These are phyloP conservation scores for Cokeromyces recurvatus DNA, from an alignment of 371 early-diverging fungal species.

Conservation along the genomic window DNA sequence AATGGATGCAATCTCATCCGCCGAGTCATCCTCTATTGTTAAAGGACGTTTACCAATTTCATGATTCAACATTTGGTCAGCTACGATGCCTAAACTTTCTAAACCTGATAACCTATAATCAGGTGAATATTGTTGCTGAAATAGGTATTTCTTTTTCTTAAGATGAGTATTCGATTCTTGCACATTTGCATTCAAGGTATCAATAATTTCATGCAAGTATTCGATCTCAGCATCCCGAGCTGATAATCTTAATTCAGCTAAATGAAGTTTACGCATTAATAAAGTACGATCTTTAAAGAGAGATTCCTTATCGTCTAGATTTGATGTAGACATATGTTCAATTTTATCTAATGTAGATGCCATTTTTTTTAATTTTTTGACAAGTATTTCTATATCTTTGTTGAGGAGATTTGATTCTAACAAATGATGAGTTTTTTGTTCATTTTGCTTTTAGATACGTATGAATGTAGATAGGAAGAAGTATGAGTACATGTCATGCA, in stretches of 20 bases:
- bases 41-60: no score
- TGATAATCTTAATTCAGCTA: constrained; percentile 36
- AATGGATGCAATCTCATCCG: not conserved
- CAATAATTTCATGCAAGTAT: constrained; percentile 28
- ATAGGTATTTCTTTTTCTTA: constrained; percentile 20
- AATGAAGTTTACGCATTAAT: constrained; percentile 29
- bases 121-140: constrained; percentile 45
- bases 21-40: constrained; percentile 17
- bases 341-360: constrained; percentile 22
- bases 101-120: constrained; percentile 20
- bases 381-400: constrained; percentile 21
- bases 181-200: constrained; percentile 3
- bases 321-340: constrained; percentile 25
- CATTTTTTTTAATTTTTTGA: constrained; percentile 22
- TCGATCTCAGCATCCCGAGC: constrained; percentile 43
- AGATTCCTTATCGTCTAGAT: constrained; percentile 23
- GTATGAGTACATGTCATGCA: no score
- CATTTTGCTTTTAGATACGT: constrained; percentile 22
- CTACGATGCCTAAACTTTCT: constrained; percentile 29
- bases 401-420: constrained; percentile 21
- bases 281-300: constrained; percentile 26
- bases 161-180: no score
- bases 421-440: constrained; percentile 17
- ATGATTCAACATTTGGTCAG: constrained; percentile 35
- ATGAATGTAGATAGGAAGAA: no score